These are phyloP conservation scores for Clavispora carvajalis DNA, from an alignment of 805 yeast genomes.

Conservation along the genomic window DNA sequence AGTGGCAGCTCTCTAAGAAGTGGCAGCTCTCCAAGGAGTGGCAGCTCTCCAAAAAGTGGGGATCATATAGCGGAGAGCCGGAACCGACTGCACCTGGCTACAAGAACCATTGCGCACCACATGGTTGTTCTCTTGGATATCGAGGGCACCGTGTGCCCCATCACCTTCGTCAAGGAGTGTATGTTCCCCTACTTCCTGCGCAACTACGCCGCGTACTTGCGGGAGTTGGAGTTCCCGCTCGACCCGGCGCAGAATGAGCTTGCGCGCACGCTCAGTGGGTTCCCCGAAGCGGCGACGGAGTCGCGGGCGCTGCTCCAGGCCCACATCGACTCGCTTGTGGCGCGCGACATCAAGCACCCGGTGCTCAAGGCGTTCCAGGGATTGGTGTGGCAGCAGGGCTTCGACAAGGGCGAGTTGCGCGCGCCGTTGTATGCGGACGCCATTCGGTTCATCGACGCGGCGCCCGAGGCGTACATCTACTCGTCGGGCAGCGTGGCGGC, in stretches of 20 bases:
- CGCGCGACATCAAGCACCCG: constrained; percentile 70
- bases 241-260: constrained; percentile 14
- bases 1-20: too few species aligned
- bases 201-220: constrained; percentile 40
- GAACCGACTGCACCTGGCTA: too few species aligned
- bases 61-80: too few species aligned
- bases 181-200: constrained; percentile 70
- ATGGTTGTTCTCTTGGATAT: constrained; percentile 54
- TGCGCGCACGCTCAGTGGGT: constrained; percentile 32
- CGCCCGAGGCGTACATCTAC: constrained; percentile 56
- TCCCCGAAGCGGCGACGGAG: constrained; percentile 35
- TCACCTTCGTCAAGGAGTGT: constrained; percentile 75
- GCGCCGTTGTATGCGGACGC: constrained; percentile 81
- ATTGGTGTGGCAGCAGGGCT: constrained; percentile 74
- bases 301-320: constrained; percentile 28
- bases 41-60: too few species aligned
- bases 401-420: constrained; percentile 63
- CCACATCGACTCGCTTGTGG: constrained; percentile 56
- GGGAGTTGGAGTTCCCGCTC: constrained; percentile 19
- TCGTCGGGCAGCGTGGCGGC: constrained; percentile 90
- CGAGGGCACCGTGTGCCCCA: constrained; percentile 93
- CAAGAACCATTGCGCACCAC: neutral
- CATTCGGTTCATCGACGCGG: constrained; percentile 42
- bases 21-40: too few species aligned
- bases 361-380: constrained; percentile 79